Conservation (phyloP, 2,329 filamentous ascomycete species). For the Hymenoscyphus albidus region DNA sequence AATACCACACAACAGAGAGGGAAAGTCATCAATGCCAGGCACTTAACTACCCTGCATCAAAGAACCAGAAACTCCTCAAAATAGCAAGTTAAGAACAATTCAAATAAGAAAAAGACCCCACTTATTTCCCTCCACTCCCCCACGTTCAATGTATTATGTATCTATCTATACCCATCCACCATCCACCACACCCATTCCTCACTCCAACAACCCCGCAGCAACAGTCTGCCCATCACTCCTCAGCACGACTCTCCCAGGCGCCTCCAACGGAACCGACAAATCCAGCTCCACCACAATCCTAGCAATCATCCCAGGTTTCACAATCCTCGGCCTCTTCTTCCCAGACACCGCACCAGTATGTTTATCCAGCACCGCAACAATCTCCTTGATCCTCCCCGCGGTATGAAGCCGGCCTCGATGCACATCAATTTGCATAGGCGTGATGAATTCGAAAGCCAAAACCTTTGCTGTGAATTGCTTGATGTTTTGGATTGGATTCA, state of each 20-base stretch:
- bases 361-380: slow-evolving; percentile 76
- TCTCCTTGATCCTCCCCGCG: slow-evolving; percentile 66
- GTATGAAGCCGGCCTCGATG: slow-evolving; percentile 81
- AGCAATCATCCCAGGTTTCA: slow-evolving; percentile 75
- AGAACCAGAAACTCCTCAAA: too few relatives aligned
- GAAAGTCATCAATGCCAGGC: too few relatives aligned
- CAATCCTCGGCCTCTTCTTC: slow-evolving; percentile 81
- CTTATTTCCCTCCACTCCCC: neutral
- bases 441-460: slow-evolving; percentile 82
- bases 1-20: too few relatives aligned
- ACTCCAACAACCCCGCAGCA: slow-evolving; percentile 79
- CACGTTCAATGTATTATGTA: neutral
- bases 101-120: too few relatives aligned
- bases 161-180: neutral
- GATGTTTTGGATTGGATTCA: slow-evolving; percentile 64
- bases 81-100: too few relatives aligned
- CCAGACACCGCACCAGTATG: slow-evolving; percentile 61
- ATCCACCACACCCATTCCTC: neutral
- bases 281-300: slow-evolving; percentile 72
- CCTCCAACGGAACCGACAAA: slow-evolving; percentile 72
- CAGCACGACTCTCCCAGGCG: slow-evolving; percentile 74
- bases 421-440: slow-evolving; percentile 85
- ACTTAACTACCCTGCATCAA: too few relatives aligned
- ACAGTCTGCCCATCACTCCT: slow-evolving; percentile 78
- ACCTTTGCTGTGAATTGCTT: slow-evolving; percentile 78